phyloP scores from a whole-genome alignment of 768 basidiomycete genomes.

The Galerina sulciceps region DNA sequence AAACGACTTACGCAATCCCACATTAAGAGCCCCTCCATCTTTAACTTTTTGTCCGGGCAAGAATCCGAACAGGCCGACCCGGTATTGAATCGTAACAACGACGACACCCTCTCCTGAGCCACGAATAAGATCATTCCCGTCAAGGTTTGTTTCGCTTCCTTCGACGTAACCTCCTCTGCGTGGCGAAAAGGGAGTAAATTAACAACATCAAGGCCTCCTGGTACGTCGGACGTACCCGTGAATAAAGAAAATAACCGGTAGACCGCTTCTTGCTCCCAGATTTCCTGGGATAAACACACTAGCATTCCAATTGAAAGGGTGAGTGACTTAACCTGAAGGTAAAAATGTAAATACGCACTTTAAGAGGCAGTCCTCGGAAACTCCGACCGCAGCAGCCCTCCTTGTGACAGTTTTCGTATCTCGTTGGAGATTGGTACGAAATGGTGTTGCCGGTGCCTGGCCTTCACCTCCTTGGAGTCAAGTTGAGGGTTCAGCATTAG shows the following conservation, averaged over 20 bases:
- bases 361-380: slow-evolving; percentile 46
- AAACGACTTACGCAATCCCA: slow-evolving; percentile 45
- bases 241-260: slow-evolving; percentile 49
- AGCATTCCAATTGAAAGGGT: neutral
- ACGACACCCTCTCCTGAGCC: slow-evolving; percentile 37
- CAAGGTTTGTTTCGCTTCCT: slow-evolving; percentile 27
- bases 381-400: neutral
- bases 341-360: slow-evolving; percentile 28
- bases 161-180: slow-evolving; percentile 35
- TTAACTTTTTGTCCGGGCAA: slow-evolving; percentile 46
- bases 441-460: slow-evolving; percentile 32
- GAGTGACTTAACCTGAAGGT: too few relatives aligned
- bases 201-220: neutral
- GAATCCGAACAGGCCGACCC: slow-evolving; percentile 49
- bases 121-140: slow-evolving; percentile 34
- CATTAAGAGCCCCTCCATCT: slow-evolving; percentile 45
- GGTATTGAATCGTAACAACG: slow-evolving; percentile 44
- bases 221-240: slow-evolving; percentile 35
- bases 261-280: slow-evolving; percentile 23
- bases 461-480: slow-evolving; percentile 38
- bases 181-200: neutral
- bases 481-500: slow-evolving; percentile 30
- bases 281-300: slow-evolving; percentile 42
- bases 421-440: slow-evolving; percentile 16
- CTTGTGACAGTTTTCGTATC: neutral